Base-by-base conservation (phyloP, 495 filamentous ascomycete species). In the Hypoxylon perforatum region DNA sequence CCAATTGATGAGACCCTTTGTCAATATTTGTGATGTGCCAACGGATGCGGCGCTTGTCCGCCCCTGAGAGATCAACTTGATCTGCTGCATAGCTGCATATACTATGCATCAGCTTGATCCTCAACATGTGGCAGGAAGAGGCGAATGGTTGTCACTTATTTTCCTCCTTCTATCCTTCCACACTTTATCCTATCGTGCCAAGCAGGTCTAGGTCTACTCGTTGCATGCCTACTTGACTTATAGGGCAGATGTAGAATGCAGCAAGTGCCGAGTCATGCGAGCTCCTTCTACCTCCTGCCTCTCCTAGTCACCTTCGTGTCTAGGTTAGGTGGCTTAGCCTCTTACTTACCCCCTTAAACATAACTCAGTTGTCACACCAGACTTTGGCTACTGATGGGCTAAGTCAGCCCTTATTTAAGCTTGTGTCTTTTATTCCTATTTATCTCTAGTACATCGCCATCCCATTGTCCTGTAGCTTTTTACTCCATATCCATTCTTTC, bases 171-270 rank as follows among this genome's bases (percentile, higher is more conserved):
- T 41, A 49, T 44, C 52, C 46, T 39, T 39, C 12, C 17, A 45
- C 18, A 59, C 23, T 51, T 60, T 64, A 64, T 36, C 57, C 61
- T 69, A 69, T 65, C 61, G 8, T 46, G 66, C 66, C 66, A 69
- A 69, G 66, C 45, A 39, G 28, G 49, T 60, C 65, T 61, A 47
- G 65, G 49, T 68, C 54, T 48, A 39, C 10, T 15, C 53, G 14
- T 41, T 49, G 30, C 49, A 33, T 30, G 28, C 7, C 4, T 61
- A 33, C 35, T 30, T 50, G 46, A 46, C 15, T 49, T 25, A 67
- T 30, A 51, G 44, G 33, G 41, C 41, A 55, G 49, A 35, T 54
- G 54, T 62, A 48, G 55, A 62, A 59, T 33, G 33, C 47, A 50
- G 49, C 60, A 69, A 69, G 61, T 64, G 60, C 65, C 60, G 65